These are phyloP conservation scores for Tetrahymena borealis DNA, from an alignment of 73 alveolate genomes.

Conservation along the genomic window DNA sequence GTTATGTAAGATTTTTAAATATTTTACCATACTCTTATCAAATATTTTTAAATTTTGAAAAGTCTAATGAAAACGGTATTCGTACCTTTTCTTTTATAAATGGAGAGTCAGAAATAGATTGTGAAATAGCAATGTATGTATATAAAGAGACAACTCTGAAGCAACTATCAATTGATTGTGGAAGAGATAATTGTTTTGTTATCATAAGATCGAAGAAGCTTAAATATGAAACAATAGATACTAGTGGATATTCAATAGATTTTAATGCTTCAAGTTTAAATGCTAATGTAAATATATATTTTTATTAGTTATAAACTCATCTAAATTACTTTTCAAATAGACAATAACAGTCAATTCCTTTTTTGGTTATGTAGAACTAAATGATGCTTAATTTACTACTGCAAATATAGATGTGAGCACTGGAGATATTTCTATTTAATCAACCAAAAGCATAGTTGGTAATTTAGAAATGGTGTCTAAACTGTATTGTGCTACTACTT, in stretches of 20 bases:
- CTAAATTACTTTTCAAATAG: not conserved
- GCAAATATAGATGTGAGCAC: not conserved
- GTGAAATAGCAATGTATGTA: not conserved
- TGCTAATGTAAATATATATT: not conserved
- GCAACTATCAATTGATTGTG: not conserved
- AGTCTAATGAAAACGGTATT: not conserved
- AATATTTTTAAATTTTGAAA: not conserved
- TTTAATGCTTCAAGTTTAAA: not conserved
- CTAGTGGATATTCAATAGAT: not conserved
- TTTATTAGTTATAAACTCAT: not conserved
- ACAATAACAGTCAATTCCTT: not conserved
- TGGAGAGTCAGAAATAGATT: not conserved
- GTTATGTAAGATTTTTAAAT: not conserved
- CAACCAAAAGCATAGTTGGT: not conserved
- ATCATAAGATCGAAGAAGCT: not conserved
- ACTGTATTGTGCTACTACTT: not conserved
- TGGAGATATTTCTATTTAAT: not conserved
- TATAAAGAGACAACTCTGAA: not conserved
- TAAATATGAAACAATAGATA: not conserved
- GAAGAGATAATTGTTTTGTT: not conserved
- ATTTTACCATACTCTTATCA: not conserved
- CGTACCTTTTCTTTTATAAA: not conserved
- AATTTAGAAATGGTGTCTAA: not conserved
- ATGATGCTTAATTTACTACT: not conserved
- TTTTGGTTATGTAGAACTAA: not conserved